Base-by-base conservation (phyloP, 2,329 filamentous ascomycete genomes). In the Clarireedia hainanense region DNA sequence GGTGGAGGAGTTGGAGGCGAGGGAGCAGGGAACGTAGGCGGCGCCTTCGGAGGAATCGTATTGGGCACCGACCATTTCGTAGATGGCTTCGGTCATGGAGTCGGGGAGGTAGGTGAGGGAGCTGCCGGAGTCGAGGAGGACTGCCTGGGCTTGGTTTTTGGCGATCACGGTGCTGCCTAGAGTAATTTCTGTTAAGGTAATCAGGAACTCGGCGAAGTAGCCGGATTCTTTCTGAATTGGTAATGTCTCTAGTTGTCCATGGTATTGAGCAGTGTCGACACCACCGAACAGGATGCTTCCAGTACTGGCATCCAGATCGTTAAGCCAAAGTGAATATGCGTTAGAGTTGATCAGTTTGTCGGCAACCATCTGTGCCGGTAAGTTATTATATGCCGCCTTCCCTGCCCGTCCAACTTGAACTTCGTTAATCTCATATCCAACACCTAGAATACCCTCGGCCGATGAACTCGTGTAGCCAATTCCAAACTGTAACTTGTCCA, bases 341-440 rank as follows among this genome's bases (percentile, higher is more conserved):
- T 80, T 85, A 17, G 84, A 83, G 17, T 78, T 71, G 61, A 89
- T 89, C 50, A 78, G 54, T 6, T 81, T 83, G 4, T 79, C 74
- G 30, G 80, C 70, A 1, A 80, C 80, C 74, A 91, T 74, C 58
- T 80, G 80, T 43, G 80, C 77, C 1, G 87, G 87, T 6, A 91
- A 74, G 68, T 91, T 91, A 45, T 81, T 71, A 70, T 91, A 91
- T 0, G 80, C 56, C 4, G 71, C 57, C 56, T 74, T 70, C 5
- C 77, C 75, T 7, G 75, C 78, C 60, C 80, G 76, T 51, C 78
- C 77, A 47, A 88, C 81, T 63, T 86, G 82, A 12, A 87, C 88
- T 72, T 96, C 91, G 69, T 95, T 94, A 61, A 77, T 70, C 0
- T 79, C 69, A 69, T 96, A 96, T 6, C 91, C 91, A 59, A 97